A percentile compares a stretch with the other conserved stretches of the same genome.
Evolutionary conservation across 345 rosid species (phyloP).

Genomic region (Acer campestre): DNA sequence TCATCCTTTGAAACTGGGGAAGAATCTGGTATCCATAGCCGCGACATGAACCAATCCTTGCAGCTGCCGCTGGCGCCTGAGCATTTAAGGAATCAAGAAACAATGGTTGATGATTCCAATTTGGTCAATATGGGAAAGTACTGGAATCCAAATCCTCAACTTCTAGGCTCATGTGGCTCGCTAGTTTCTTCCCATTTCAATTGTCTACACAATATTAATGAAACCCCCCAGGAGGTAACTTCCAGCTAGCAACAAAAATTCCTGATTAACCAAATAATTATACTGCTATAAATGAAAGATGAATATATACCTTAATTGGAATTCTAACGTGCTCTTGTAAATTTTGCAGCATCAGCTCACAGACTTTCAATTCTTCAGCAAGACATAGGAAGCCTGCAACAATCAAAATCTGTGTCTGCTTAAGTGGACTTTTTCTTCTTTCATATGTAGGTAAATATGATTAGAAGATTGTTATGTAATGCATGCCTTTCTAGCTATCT

Average conservation of each 20-base stretch:
- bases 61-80: neutral
- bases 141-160: conserved; percentile 25
- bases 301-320: neutral
- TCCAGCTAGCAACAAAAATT: neutral
- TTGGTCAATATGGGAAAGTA: conserved; percentile 25
- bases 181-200: conserved; percentile 14
- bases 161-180: too few species aligned
- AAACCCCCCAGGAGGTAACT: conserved; percentile 36
- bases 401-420: conserved; percentile 9
- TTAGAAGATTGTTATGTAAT: neutral
- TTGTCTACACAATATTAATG: conserved; percentile 24
- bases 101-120: conserved; percentile 28
- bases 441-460: neutral
- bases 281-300: neutral
- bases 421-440: conserved; percentile 9
- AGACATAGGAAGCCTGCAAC: conserved; percentile 12
- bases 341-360: conserved; percentile 37
- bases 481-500: neutral
- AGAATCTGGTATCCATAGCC: conserved; percentile 20
- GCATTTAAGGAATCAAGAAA: conserved; percentile 7
- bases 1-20: conserved; percentile 16
- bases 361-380: conserved; percentile 33
- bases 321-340: neutral
- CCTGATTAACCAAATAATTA: neutral
- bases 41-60: conserved; percentile 7